Evolutionary conservation across 2,329 filamentous ascomycete genomes (phyloP).

Genomic region (Ophiostoma ips): DNA sequence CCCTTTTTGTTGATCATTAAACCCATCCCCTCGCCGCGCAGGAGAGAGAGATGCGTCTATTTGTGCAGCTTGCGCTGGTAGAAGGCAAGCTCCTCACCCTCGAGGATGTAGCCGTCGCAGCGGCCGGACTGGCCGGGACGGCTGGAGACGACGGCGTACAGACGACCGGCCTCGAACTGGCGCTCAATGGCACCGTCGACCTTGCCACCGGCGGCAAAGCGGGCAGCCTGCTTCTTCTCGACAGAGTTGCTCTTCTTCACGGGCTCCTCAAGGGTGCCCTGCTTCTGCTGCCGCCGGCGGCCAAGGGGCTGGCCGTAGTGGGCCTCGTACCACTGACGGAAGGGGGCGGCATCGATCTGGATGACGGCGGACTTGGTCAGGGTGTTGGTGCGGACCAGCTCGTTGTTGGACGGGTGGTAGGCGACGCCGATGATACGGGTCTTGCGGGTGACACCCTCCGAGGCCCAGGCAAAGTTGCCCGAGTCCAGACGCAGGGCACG

Average conservation of each 20-base stretch:
- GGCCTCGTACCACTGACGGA: slow-evolving; percentile 99
- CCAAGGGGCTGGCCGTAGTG: slow-evolving; percentile 91
- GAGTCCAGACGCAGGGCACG: slow-evolving; percentile 96
- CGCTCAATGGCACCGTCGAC: slow-evolving; percentile 85
- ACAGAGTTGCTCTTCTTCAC: slow-evolving; percentile 91
- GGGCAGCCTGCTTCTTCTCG: slow-evolving; percentile 89
- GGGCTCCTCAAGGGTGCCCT: slow-evolving; percentile 47
- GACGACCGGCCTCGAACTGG: slow-evolving; percentile 98
- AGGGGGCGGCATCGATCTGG: slow-evolving; percentile 96
- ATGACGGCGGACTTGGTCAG: slow-evolving; percentile 97
- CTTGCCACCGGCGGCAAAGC: slow-evolving; percentile 76
- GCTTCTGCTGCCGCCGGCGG: slow-evolving; percentile 81
- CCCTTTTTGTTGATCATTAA: neutral
- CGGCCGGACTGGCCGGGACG: slow-evolving; percentile 95
- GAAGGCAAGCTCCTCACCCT: slow-evolving; percentile 99
- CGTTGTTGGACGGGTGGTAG: slow-evolving; percentile 99
- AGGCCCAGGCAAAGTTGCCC: slow-evolving; percentile 99
- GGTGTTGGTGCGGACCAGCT: slow-evolving; percentile 99
- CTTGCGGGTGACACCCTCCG: slow-evolving; percentile 96
- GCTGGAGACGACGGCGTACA: slow-evolving; percentile 85
- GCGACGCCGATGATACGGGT: slow-evolving; percentile 95
- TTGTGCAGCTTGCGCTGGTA: slow-evolving; percentile 99
- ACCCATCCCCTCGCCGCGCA: too few species aligned
- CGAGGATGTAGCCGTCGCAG: slow-evolving; percentile 92
- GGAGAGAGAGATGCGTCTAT: slow-evolving; percentile 47